phyloP scores from a whole-genome alignment of 139 green algal species.

The Picochlorum sp. region DNA sequence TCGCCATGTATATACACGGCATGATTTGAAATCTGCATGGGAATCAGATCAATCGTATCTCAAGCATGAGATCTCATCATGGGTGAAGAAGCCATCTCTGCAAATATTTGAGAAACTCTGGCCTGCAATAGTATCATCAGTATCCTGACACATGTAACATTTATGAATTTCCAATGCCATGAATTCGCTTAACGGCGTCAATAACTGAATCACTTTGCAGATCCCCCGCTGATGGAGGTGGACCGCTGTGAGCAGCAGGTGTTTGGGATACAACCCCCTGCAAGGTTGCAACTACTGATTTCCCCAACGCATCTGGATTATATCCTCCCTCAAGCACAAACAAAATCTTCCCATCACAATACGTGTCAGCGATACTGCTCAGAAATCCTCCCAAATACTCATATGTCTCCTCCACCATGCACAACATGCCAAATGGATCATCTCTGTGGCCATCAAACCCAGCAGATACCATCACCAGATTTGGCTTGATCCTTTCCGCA shows the following conservation, averaged over 20 bases:
- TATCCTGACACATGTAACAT: no score
- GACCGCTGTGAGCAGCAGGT: no score
- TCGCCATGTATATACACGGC: slow-evolving; percentile 29
- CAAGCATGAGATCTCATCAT: slow-evolving; percentile 44
- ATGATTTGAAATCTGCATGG: slow-evolving; percentile 38
- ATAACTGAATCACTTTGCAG: no score
- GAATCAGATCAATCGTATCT: slow-evolving; percentile 28
- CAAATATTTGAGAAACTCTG: slow-evolving; percentile 39
- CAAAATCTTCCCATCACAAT: slow-evolving; percentile 12
- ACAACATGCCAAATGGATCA: slow-evolving; percentile 1
- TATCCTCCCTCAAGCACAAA: slow-evolving; percentile 31
- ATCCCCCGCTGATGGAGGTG: no score
- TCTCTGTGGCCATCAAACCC: slow-evolving; percentile 9
- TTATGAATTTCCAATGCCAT: no score
- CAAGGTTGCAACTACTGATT: slow-evolving; percentile 13
- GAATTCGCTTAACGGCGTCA: no score
- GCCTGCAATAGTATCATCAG: slow-evolving; percentile 15
- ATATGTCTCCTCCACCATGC: background rate
- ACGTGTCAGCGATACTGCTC: background rate
- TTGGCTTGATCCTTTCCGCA: slow-evolving; percentile 1
- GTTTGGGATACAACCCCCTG: background rate
- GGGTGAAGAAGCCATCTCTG: slow-evolving; percentile 37
- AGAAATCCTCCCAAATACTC: slow-evolving; percentile 1
- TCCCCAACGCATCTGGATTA: slow-evolving; percentile 15
- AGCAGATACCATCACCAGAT: slow-evolving; percentile 1